phyloP scores from a whole-genome alignment of 2,329 filamentous ascomycete genomes.

The Fusarium marasasianum region DNA sequence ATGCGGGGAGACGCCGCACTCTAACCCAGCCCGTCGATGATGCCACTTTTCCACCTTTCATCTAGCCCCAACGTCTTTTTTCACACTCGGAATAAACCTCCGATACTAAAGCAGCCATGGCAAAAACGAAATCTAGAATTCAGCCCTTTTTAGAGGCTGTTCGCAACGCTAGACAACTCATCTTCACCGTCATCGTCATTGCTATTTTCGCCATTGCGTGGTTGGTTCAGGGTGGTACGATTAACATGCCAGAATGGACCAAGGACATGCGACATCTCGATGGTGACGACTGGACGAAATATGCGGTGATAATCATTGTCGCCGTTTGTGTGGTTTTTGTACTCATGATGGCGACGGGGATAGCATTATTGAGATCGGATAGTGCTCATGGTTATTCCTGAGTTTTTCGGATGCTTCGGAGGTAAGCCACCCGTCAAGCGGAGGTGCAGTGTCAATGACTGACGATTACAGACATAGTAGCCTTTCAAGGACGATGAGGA shows the following conservation, averaged over 20 bases:
- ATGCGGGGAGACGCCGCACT: not conserved
- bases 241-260: conserved; percentile 24
- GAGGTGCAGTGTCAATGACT: fast-evolving
- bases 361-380: not conserved
- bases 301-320: not conserved
- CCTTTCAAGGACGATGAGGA: fast-evolving
- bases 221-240: conserved; percentile 12
- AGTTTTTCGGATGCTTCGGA: not conserved
- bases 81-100: fast-evolving
- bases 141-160: not conserved
- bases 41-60: not conserved
- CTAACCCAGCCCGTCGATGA: not conserved
- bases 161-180: not conserved
- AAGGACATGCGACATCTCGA: conserved; percentile 6
- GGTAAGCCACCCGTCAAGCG: fast-evolving
- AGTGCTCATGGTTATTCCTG: not conserved
- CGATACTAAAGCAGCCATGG: not conserved
- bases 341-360: not conserved
- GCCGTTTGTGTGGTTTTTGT: not conserved
- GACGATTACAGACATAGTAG: fast-evolving
- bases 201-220: conserved; percentile 5
- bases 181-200: conserved; percentile 4
- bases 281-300: conserved; percentile 3
- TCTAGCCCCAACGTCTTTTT: not conserved
- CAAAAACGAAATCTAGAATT: not conserved